Conservation (phyloP, 148 eudicot species). For the Polygonum maritimum region DNA sequence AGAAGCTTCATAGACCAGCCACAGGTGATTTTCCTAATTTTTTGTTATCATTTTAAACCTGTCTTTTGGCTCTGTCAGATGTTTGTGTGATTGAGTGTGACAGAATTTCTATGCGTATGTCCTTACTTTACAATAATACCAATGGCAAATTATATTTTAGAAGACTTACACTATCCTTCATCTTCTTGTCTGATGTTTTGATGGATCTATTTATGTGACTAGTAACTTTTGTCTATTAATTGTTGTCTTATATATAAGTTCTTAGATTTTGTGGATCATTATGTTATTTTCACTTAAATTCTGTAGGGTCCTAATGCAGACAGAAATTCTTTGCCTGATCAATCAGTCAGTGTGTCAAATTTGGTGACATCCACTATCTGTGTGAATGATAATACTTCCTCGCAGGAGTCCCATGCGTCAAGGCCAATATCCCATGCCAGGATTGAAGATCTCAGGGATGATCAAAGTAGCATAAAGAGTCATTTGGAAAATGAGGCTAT, state of each 20-base stretch:
- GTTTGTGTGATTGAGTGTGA: not conserved
- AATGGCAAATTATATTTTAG: not conserved
- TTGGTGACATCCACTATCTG: conserved; percentile 12
- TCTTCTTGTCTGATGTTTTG: not conserved
- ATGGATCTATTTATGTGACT: not conserved
- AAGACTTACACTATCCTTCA: not conserved
- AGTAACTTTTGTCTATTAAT: not conserved
- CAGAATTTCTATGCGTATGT: not conserved
- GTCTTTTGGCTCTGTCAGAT: not conserved
- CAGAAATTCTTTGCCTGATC: conserved; percentile 29
- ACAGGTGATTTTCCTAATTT: conserved; percentile 33
- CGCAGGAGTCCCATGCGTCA: conserved; percentile 16
- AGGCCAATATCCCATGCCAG: conserved; percentile 21
- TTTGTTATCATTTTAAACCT: not conserved
- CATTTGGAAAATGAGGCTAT: conserved; percentile 17
- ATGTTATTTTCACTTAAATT: not conserved
- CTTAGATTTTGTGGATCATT: not conserved
- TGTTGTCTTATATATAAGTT: not conserved
- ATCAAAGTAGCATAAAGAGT: conserved; percentile 14
- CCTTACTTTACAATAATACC: not conserved
- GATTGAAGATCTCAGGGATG: conserved; percentile 24
- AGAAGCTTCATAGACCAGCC: conserved; percentile 35
- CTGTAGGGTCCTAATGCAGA: conserved; percentile 23
- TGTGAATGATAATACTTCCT: conserved; percentile 18
- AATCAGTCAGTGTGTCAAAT: conserved; percentile 13